Evolutionary conservation across 805 yeast genomes (phyloP).

Genomic region (Kodamaea lidongshanica): DNA sequence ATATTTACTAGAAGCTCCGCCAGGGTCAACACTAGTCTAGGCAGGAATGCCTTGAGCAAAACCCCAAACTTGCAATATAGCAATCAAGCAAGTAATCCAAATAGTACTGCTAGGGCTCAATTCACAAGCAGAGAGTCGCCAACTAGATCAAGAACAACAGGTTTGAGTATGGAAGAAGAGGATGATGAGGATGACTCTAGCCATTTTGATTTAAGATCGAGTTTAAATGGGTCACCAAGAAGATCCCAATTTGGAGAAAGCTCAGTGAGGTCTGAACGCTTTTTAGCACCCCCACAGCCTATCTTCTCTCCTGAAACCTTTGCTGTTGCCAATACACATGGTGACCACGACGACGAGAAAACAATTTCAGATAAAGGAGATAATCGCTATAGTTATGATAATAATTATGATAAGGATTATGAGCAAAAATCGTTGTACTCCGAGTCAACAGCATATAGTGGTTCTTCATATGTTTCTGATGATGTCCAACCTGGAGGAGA

Average conservation of each 20-base stretch:
- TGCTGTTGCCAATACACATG: slow-evolving; percentile 47
- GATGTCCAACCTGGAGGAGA: slow-evolving; percentile 13
- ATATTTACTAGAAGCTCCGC: slow-evolving; percentile 36
- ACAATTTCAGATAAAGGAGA: slow-evolving; percentile 25
- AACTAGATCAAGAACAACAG: slow-evolving; percentile 44
- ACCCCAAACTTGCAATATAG: slow-evolving; percentile 24
- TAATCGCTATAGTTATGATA: slow-evolving; percentile 28
- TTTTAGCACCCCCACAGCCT: slow-evolving; percentile 60
- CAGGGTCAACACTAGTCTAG: slow-evolving; percentile 14
- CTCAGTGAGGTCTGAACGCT: slow-evolving; percentile 41
- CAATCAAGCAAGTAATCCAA: slow-evolving; percentile 1
- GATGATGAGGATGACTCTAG: slow-evolving; percentile 26
- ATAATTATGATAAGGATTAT: slow-evolving; percentile 31
- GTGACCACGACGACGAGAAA: slow-evolving; percentile 18
- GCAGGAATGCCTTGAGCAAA: slow-evolving; percentile 15
- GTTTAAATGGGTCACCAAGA: slow-evolving; percentile 33
- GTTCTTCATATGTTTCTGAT: slow-evolving; percentile 22
- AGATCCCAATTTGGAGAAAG: slow-evolving; percentile 23
- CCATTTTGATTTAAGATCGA: slow-evolving; percentile 9
- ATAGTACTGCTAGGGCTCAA: slow-evolving; percentile 41
- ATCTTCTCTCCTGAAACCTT: slow-evolving; percentile 57
- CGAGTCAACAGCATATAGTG: slow-evolving; percentile 29
- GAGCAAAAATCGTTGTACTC: slow-evolving; percentile 33
- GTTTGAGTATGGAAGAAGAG: slow-evolving; percentile 42
- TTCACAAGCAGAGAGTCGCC: slow-evolving; percentile 72